Evolutionary conservation across 1,284 basidiomycete species (phyloP), one percentile per base, ranked within the genome.

Genomic region (Volvariella volvacea): DNA sequence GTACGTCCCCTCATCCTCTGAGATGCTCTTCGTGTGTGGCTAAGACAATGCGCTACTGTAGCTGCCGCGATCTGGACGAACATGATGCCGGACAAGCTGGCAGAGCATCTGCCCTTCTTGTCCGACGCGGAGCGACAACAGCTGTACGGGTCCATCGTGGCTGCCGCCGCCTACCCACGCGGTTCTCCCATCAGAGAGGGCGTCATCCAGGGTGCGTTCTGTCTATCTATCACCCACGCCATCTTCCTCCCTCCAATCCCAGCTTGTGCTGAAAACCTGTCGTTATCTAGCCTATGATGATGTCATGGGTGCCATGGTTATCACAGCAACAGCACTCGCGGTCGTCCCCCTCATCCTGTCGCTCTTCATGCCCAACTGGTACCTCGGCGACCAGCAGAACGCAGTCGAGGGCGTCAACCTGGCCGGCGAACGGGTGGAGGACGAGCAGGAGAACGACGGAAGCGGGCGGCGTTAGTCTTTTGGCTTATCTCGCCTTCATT

Each of bases 21-120:
- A 20, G 31, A 12, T 14, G 8, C 34, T 9, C 15, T 28, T 34
- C 10, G 38, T 17, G n/a, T 20, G 20, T 44, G 14, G 31, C 30
- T 2, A 4, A 21, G 17, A 17, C 33, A 14, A n/a, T 21, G 22
- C 42, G 28, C 9, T 33, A 42, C 1, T 9, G 7, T 48, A 75
- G 75, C 75, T 41, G 75, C 74, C 8, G 72, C 77, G 22, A 73
- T 84, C 49, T 83, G 80, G 74, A 71, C 73, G 15, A 69, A 71
- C 47, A 58, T 67, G 17, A 78, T 84, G 77, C 86, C 85, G 14
- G 53, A 52, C 0, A 71, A 74, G 46, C 71, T 91, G 6, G 72
- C 65, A 2, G 52, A 63, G 36, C 63, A 79, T 53, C 68, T 89
- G 3, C 70, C 80, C 1, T 60, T 63, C 49, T 55, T 71, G 25